These are phyloP conservation scores for Austroboletus olivaceoglutinosus DNA, from an alignment of 1,284 basidiomycete genomes.

Conservation along the genomic window DNA sequence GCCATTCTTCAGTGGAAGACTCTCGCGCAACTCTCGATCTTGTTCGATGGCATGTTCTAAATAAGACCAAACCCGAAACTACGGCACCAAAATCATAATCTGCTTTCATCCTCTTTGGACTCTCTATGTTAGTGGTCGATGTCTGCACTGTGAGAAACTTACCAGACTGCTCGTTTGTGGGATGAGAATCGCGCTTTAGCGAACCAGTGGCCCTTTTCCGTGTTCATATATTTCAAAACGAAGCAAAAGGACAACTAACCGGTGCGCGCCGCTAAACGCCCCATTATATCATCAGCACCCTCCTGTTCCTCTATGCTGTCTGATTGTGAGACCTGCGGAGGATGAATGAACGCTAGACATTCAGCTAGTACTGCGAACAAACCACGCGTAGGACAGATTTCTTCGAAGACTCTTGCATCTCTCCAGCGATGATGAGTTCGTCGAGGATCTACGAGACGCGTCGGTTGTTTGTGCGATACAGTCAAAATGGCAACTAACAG, in stretches of 20 bases:
- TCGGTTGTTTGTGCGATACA: slow-evolving; percentile 8
- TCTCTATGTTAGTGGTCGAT: slow-evolving; percentile 1
- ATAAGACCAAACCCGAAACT: slow-evolving; percentile 40
- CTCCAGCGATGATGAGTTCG: slow-evolving; percentile 96
- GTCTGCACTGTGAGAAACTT: background rate
- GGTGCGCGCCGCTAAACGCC: slow-evolving; percentile 65
- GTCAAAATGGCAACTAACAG: slow-evolving; percentile 49
- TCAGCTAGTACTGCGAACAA: slow-evolving; percentile 28
- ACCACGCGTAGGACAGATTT: slow-evolving; percentile 92
- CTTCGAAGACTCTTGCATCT: slow-evolving; percentile 98
- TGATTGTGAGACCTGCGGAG: slow-evolving; percentile 69
- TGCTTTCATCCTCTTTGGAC: background rate
- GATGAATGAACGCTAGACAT: slow-evolving; percentile 4
- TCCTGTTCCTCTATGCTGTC: slow-evolving; percentile 80
- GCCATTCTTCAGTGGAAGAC: slow-evolving; percentile 85
- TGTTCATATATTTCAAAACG: slow-evolving; percentile 12
- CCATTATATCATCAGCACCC: slow-evolving; percentile 74
- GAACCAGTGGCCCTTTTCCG: slow-evolving; percentile 28
- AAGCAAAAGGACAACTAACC: slow-evolving; percentile 44
- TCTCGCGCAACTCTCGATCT: slow-evolving; percentile 82
- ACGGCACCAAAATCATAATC: slow-evolving; percentile 16
- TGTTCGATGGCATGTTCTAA: slow-evolving; percentile 69
- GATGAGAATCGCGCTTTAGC: slow-evolving; percentile 16
- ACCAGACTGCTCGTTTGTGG: background rate
- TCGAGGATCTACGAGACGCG: slow-evolving; percentile 74